phyloP scores from a whole-genome alignment of 2,329 filamentous ascomycete genomes.

The Phialophora verrucosa region DNA sequence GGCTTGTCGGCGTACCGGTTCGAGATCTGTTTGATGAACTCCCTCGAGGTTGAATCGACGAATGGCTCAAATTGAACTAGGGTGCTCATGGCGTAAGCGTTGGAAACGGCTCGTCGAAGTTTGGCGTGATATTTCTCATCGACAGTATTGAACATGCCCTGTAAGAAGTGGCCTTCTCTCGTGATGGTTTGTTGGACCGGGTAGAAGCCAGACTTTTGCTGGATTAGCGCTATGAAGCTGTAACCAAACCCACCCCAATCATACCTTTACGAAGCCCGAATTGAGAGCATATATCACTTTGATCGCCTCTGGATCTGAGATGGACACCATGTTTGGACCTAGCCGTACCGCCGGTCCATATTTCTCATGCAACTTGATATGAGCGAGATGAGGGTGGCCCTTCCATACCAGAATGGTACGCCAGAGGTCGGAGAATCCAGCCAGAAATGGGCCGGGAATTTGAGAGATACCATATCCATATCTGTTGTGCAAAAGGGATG shows the following conservation, averaged over 20 bases:
- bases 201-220: conserved; percentile 48
- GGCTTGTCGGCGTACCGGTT: conserved; percentile 50
- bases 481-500: background rate
- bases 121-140: conserved; percentile 76
- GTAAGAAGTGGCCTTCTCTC: background rate
- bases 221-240: conserved; percentile 33
- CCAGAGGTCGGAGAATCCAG: conserved; percentile 75
- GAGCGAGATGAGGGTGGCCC: conserved; percentile 69
- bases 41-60: conserved; percentile 73
- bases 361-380: conserved; percentile 70
- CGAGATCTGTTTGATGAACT: conserved; percentile 69
- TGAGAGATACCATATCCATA: background rate
- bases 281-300: conserved; percentile 81
- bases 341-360: conserved; percentile 72
- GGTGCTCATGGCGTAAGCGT: conserved; percentile 59
- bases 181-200: background rate
- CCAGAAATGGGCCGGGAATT: conserved; percentile 74
- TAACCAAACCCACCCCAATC: too few relatives aligned
- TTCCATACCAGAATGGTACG: conserved; percentile 71
- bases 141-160: conserved; percentile 67
- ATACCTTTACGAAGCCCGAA: conserved; percentile 80
- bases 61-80: conserved; percentile 64
- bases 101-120: conserved; percentile 74
- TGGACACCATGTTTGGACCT: conserved; percentile 74
- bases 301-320: conserved; percentile 73